These are phyloP conservation scores for Neurospora sp. DNA, from an alignment of 495 filamentous ascomycete species.

Conservation along the genomic window DNA sequence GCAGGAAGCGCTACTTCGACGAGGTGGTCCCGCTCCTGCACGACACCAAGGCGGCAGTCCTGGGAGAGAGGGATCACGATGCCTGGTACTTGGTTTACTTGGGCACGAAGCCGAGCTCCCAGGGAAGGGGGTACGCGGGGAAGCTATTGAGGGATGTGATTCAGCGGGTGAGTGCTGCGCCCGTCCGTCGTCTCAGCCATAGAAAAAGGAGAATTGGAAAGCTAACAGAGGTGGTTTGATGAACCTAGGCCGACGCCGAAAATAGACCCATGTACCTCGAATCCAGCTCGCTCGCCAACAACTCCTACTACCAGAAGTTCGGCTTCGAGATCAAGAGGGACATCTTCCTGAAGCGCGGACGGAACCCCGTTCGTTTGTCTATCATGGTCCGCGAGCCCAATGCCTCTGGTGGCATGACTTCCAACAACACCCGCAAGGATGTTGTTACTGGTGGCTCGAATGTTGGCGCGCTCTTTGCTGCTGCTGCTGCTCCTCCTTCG, in stretches of 20 bases:
- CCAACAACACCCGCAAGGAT: slow-evolving; percentile 11
- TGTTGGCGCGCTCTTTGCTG: neutral
- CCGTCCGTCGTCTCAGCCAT: neutral
- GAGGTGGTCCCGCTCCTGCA: slow-evolving; percentile 72
- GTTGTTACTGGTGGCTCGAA: neutral
- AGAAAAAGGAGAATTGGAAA: neutral
- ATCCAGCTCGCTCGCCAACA: slow-evolving; percentile 57
- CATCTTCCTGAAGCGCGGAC: slow-evolving; percentile 48
- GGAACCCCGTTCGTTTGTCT: slow-evolving; percentile 53
- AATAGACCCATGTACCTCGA: slow-evolving; percentile 62
- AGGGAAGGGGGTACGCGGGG: slow-evolving; percentile 59
- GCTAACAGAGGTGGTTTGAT: slow-evolving; percentile 5
- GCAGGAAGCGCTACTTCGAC: slow-evolving; percentile 58
- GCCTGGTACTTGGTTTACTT: slow-evolving; percentile 73
- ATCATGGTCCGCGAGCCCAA: slow-evolving; percentile 68
- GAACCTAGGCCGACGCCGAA: slow-evolving; percentile 51
- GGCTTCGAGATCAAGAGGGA: slow-evolving; percentile 53
- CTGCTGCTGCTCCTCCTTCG: neutral
- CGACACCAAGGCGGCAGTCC: slow-evolving; percentile 53
- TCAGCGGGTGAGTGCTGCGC: slow-evolving; percentile 37
- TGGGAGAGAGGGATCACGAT: slow-evolving; percentile 53
- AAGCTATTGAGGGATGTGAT: slow-evolving; percentile 59
- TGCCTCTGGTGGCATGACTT: neutral
- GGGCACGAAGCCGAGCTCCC: slow-evolving; percentile 55
- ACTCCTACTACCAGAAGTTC: slow-evolving; percentile 56